Conservation (phyloP, 2,329 filamentous ascomycete genomes). For the Paradendryphiella salina region DNA sequence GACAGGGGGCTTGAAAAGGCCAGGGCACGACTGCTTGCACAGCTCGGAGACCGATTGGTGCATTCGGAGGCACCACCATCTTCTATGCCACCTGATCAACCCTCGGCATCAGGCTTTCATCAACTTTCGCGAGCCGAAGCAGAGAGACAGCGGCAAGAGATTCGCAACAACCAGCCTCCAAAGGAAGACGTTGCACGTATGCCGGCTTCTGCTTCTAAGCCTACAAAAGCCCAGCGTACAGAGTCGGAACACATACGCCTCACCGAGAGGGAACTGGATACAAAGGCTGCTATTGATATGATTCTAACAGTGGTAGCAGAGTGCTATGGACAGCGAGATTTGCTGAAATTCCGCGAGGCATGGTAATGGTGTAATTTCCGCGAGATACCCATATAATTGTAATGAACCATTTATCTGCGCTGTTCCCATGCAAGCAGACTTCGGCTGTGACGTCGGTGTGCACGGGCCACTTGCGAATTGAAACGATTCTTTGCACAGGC, state of each 20-base stretch:
- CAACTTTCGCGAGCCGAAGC: conserved; percentile 24
- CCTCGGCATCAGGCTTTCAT: not conserved
- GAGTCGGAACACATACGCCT: not conserved
- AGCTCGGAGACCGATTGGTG: conserved; percentile 43
- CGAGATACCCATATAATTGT: conserved; percentile 6
- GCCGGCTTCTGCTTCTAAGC: not conserved
- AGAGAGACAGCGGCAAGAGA: conserved; percentile 26
- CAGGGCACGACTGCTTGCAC: conserved; percentile 53
- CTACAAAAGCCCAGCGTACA: not conserved
- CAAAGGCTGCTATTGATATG: conserved; percentile 81
- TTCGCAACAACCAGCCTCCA: conserved; percentile 11
- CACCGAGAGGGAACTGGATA: conserved; percentile 52
- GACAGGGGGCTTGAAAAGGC: conserved; percentile 53
- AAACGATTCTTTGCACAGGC: conserved; percentile 21
- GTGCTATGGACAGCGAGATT: conserved; percentile 84
- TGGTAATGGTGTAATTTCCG: conserved; percentile 17
- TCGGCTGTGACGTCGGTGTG: conserved; percentile 15
- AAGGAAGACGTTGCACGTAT: not conserved
- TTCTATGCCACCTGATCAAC: not conserved
- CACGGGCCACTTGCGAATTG: conserved; percentile 20
- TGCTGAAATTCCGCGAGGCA: conserved; percentile 71
- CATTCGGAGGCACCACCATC: conserved; percentile 19
- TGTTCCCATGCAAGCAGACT: not conserved
- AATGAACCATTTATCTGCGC: not conserved
- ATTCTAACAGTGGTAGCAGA: conserved; percentile 86